phyloP scores from a whole-genome alignment of 2,329 filamentous ascomycete genomes.

The Onygena corvina region DNA sequence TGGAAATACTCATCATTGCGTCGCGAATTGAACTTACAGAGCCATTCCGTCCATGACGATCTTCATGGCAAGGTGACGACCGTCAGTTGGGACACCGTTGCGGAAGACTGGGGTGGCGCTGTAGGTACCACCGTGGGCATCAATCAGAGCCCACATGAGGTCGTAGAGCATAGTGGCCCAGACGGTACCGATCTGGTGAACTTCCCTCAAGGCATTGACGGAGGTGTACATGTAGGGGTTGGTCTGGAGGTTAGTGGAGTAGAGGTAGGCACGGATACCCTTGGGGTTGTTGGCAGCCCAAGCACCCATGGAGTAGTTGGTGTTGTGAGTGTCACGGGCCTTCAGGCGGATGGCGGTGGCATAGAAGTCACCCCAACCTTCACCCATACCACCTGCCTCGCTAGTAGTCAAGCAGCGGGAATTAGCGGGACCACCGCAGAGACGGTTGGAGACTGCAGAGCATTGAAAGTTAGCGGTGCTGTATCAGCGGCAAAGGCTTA shows the following conservation, averaged over 20 bases:
- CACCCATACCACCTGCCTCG: conserved; percentile 15
- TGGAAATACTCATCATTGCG: not conserved
- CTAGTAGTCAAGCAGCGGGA: conserved; percentile 10
- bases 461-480: not conserved
- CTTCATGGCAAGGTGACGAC: conserved; percentile 14
- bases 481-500: too few species aligned
- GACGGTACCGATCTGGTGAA: conserved; percentile 12
- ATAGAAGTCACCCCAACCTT: conserved; percentile 14
- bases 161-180: conserved; percentile 15
- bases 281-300: conserved; percentile 10
- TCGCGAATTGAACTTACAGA: conserved; percentile 11
- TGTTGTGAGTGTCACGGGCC: conserved; percentile 10
- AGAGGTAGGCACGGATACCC: conserved; percentile 12
- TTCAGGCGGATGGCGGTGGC: conserved; percentile 13
- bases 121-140: conserved; percentile 13
- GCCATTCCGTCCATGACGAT: conserved; percentile 14
- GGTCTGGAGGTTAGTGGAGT: conserved; percentile 12
- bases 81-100: conserved; percentile 12
- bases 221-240: conserved; percentile 13
- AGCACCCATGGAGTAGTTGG: conserved; percentile 12
- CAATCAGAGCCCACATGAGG: conserved; percentile 13
- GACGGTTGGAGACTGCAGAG: conserved; percentile 13
- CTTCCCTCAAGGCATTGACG: conserved; percentile 8
- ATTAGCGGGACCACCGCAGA: conserved; percentile 13
- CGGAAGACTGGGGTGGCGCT: conserved; percentile 4